A percentile compares a stretch with the other conserved stretches of the same genome.
phyloP scores from a whole-genome alignment of 2,329 filamentous ascomycete genomes.

The Neofusicoccum parvum region DNA sequence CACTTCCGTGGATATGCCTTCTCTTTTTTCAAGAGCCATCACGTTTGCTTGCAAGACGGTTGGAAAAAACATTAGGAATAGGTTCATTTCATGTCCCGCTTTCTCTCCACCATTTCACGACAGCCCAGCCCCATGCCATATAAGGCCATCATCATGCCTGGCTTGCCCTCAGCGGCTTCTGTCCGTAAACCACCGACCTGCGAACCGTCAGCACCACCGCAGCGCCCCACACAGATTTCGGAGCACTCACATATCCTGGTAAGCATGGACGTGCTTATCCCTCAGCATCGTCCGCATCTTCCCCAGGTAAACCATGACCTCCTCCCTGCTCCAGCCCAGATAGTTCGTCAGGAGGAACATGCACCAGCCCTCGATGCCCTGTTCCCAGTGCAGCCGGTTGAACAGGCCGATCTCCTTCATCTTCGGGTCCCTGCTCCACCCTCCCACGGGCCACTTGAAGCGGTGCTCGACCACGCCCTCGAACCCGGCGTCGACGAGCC shows the following conservation, averaged over 20 bases:
- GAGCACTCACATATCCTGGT: slow-evolving; percentile 14
- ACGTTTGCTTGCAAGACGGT: too few relatives aligned
- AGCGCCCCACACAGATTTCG: too few relatives aligned
- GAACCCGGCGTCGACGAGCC: slow-evolving; percentile 56
- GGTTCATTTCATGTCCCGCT: too few relatives aligned
- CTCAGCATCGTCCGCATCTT: background rate
- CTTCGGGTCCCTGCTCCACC: slow-evolving; percentile 39
- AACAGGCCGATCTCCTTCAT: slow-evolving; percentile 54
- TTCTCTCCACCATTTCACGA: too few relatives aligned
- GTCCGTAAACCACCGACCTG: too few relatives aligned
- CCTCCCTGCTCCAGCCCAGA: background rate
- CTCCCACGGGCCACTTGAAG: slow-evolving; percentile 36
- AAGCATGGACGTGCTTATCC: slow-evolving; percentile 6
- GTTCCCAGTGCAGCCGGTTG: slow-evolving; percentile 24
- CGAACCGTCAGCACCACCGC: too few relatives aligned
- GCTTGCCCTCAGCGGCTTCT: too few relatives aligned
- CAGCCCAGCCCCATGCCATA: too few relatives aligned
- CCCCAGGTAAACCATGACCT: background rate
- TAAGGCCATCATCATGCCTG: too few relatives aligned
- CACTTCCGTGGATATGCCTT: too few relatives aligned
- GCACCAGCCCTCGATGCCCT: slow-evolving; percentile 29
- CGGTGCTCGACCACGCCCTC: slow-evolving; percentile 52
- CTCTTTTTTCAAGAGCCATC: too few relatives aligned
- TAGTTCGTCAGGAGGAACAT: slow-evolving; percentile 14
- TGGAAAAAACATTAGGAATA: too few relatives aligned